Base-by-base conservation (phyloP, 2,329 filamentous ascomycete species). In the Myriangium duriaei region DNA sequence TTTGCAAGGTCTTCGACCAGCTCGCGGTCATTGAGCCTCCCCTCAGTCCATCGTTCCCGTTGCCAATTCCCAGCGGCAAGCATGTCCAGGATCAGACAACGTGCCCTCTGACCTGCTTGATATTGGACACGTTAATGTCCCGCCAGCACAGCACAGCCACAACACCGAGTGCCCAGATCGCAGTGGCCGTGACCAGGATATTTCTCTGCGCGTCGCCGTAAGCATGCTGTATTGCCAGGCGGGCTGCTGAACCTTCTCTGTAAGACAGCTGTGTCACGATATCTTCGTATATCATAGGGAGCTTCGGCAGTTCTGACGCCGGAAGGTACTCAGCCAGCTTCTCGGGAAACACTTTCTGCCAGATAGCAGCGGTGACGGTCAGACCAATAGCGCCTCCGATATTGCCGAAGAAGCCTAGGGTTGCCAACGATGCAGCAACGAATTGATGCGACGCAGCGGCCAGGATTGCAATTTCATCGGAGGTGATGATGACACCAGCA, bases 401-500 rank as follows among this genome's bases (percentile, higher is more conserved):
- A 15, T 39, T 40, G 39, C 39, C 45, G 29, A 47, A 45, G 24
- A 50, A 43, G 13, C 41, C 43, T 30, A 47, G 35, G 16, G 47
- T 42, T 1, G 49, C 49, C n/a, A 52, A 42, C 7, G 48, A 42
- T 11, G 46, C 43, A 7, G 49, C 42, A 28, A 51, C 42, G 39
- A 50, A 46, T 19, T 49, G 46, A 29, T 51, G 49, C 0, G 42
- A 45, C 1, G 42, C 40, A 2, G 68, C 72, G 1, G 72, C 69
- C 58, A 78, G 72, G 36, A 70, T 65, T 7, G 71, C 72, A 49
- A 79, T 65, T 51, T 80, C 69, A 30, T 72, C 65, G 35, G 65
- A 65, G 33, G 78, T 70, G 41, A 72, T 68, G 5, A 76, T 59
- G 9, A 69, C 63, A 10, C 72, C 72, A 3, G 71, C 72, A 4